Evolutionary conservation across 306 rosid genomes (phyloP), one percentile per base, ranked within the genome.

Genomic region (Malus sylvestris): DNA sequence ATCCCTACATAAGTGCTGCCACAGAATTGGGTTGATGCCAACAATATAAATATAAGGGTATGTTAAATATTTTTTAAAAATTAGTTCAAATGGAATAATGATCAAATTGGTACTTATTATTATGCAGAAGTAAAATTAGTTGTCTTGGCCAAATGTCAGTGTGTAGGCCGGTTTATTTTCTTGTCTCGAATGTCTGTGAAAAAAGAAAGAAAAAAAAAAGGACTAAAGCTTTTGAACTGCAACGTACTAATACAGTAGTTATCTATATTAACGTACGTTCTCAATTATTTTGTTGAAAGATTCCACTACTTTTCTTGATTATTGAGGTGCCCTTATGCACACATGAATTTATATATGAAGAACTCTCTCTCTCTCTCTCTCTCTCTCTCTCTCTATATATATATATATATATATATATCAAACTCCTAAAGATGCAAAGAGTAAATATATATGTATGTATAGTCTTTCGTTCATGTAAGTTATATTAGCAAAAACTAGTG

Each of bases 301-400:
- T 87, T 78, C 84, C 87, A 75, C 52, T 46, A 46, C 42, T 74
- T 75, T 75, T 79, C 75, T 63, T 53, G 83, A 74, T 82, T 75
- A 38, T 58, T 73, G 44, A 67, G 77, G 72, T 78, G 76, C 70
- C 57, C 55, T 67, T 20, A 55, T 18, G 22, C 61, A 55, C 60
- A 20, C 25, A 55, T 8, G 18, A 12, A 49, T 49, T 14, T 49
- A 49, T 57, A 55, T 55, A 46, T 46, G 53, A 49, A 49, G 55
- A 49, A 49, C 53, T 49, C 53, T 49, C 53, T 49, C 53, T 4
- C 19, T 46, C 53, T 46, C 53, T 46, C 53, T 46, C 19, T 46
- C 52, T 45, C 16, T 45, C 51, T 45, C 16, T 45, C 46, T 44
- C 49, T 44, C 49, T 44, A 10, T 33, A 33, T 33, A 35, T 35